Percentiles rank a stretch among this genome's conserved stretches.
These are phyloP conservation scores for Amesomyces nigricolor DNA, from an alignment of 2,329 filamentous ascomycete species.

Conservation along the genomic window DNA sequence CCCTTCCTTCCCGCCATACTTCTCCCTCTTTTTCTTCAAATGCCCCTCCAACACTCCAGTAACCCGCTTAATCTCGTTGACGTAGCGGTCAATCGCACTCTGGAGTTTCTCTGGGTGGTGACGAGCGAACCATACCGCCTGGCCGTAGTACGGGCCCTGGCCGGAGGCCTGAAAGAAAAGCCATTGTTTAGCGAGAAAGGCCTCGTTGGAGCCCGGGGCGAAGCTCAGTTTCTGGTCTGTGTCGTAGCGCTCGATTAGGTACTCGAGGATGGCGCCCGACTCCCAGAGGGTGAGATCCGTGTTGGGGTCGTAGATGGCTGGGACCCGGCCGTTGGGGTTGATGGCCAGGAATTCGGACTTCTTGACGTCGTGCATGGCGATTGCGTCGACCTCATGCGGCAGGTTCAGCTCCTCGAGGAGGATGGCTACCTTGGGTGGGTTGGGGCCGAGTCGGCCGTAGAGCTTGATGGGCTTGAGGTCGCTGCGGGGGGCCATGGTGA, in stretches of 20 bases:
- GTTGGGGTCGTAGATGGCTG: slow-evolving; percentile 34
- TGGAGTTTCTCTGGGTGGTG: slow-evolving; percentile 28
- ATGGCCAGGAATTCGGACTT: slow-evolving; percentile 27
- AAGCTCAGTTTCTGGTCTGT: slow-evolving; percentile 37
- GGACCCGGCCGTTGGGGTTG: slow-evolving; percentile 35
- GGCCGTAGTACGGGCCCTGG: slow-evolving; percentile 41
- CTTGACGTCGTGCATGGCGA: slow-evolving; percentile 30
- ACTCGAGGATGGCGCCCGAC: slow-evolving; percentile 45
- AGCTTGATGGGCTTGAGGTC: slow-evolving; percentile 29
- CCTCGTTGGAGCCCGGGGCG: slow-evolving; percentile 30
- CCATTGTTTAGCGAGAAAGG: slow-evolving; percentile 37
- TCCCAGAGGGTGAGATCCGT: slow-evolving; percentile 45
- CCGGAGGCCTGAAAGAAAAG: slow-evolving; percentile 40
- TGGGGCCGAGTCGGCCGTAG: slow-evolving; percentile 21
- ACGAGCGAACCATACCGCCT: slow-evolving; percentile 27
- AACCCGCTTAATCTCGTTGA: slow-evolving; percentile 26
- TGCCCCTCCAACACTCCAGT: slow-evolving; percentile 24
- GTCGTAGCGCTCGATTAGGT: slow-evolving; percentile 43
- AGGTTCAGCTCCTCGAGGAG: slow-evolving; percentile 30
- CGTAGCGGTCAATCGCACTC: slow-evolving; percentile 25
- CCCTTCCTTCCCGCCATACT: neutral
- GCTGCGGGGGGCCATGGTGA: slow-evolving; percentile 13
- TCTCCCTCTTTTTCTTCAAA: slow-evolving; percentile 19
- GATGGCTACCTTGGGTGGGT: slow-evolving; percentile 24
- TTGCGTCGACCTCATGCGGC: slow-evolving; percentile 26